Percentiles rank a stretch among this genome's conserved stretches.
These are phyloP conservation scores for Peniophora sp. DNA, from an alignment of 1,284 basidiomycete genomes.

Conservation along the genomic window DNA sequence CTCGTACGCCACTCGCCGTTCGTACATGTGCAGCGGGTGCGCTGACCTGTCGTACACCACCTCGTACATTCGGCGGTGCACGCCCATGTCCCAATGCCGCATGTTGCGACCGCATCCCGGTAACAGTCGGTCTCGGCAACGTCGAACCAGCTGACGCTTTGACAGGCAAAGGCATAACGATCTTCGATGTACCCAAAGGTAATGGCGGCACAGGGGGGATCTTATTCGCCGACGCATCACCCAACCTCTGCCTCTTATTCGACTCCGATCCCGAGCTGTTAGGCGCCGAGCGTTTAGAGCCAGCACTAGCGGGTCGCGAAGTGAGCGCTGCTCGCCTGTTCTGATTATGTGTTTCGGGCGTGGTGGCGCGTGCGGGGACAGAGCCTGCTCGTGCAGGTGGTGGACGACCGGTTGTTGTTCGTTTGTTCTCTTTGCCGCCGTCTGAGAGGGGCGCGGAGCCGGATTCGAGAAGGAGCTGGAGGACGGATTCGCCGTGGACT, in stretches of 20 bases:
- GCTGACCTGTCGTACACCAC: not conserved
- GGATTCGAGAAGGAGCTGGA: constrained; percentile 65
- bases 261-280: constrained; percentile 33
- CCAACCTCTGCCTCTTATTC: constrained; percentile 51
- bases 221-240: constrained; percentile 22
- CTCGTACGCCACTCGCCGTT: not conserved
- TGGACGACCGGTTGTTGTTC: constrained; percentile 23
- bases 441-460: constrained; percentile 49
- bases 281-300: constrained; percentile 43
- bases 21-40: constrained; percentile 3
- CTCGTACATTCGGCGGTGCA: constrained; percentile 18
- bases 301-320: constrained; percentile 37
- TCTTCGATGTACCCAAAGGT: constrained; percentile 28
- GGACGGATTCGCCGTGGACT: constrained; percentile 79
- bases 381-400: constrained; percentile 46
- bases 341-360: constrained; percentile 34
- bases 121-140: constrained; percentile 25
- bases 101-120: constrained; percentile 40
- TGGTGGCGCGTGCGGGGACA: constrained; percentile 52
- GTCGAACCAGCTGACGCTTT: constrained; percentile 19
- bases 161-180: constrained; percentile 17
- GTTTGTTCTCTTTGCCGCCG: constrained; percentile 69
- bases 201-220: constrained; percentile 10
- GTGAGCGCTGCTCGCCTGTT: constrained; percentile 21
- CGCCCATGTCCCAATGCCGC: constrained; percentile 44